Percentiles rank a stretch among this genome's conserved stretches.
Evolutionary conservation across 2,329 filamentous ascomycete species (phyloP).

Genomic region (Aspergillus uvarum): DNA sequence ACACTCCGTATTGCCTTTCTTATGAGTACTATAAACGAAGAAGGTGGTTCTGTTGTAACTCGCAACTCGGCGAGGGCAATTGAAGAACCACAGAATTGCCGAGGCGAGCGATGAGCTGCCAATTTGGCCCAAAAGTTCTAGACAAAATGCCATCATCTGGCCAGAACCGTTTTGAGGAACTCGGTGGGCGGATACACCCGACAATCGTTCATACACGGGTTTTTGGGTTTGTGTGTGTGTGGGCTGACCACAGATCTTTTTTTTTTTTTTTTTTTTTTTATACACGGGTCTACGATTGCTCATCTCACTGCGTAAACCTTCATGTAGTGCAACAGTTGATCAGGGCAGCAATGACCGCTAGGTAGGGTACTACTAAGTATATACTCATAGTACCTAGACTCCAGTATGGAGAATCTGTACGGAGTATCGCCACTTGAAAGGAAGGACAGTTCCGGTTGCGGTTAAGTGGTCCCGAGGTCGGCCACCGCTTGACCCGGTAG

Average conservation of each 20-base stretch:
- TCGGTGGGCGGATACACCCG: conserved; percentile 6
- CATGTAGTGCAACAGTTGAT: no score
- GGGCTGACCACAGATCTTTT: neutral
- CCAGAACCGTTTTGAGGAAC: neutral
- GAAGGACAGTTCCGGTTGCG: neutral
- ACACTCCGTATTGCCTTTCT: no score
- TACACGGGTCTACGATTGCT: no score
- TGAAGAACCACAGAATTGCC: neutral
- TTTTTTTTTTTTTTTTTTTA: no score
- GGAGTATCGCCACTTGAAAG: neutral
- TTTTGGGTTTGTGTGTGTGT: neutral
- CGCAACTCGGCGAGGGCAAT: neutral
- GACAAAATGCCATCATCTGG: neutral
- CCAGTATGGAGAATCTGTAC: no score
- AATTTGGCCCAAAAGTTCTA: neutral
- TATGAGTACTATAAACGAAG: no score
- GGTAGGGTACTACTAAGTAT: no score
- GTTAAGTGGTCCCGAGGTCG: neutral
- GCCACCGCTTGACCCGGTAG: no score
- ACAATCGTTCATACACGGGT: neutral
- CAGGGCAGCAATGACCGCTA: no score
- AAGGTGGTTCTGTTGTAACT: neutral
- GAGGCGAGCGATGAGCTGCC: neutral
- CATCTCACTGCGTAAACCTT: no score
- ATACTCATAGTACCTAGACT: no score